Evolutionary conservation across 768 basidiomycete genomes (phyloP), one percentile per base, ranked within the genome.

Genomic region (Naganishia onofrii): DNA sequence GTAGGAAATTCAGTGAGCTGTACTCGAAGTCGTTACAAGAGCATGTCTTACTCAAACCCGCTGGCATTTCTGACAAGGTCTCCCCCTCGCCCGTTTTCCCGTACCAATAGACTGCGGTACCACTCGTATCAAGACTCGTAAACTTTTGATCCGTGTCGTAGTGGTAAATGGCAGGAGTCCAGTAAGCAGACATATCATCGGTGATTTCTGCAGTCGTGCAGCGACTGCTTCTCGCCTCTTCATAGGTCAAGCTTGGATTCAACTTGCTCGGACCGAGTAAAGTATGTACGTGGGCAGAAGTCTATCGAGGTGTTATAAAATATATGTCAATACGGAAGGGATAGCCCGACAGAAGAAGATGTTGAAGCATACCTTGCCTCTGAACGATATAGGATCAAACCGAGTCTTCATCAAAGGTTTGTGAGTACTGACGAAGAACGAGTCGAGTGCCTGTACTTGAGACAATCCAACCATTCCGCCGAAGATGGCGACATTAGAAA

Each of bases 141-240:
- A 32, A 60, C 21, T 28, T 36, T 76, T 67, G 74, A 54, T 21
- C 67, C 70, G 53, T 26, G 10, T 32, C 38, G 68, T 51, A 15
- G 26, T 54, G 54, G 26, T 69, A 69, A 12, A 60, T 17, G 26
- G 57, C 56, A 0, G 68, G 68, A 21, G 54, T 69, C 68, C 68
- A 69, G 28, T 69, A 69, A 48, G 75, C 75, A 1, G 76, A 77
- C 70, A 78, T 78, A 71, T 80, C 79, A 19, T 69, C 74, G 31
- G 71, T 66, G 26, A 76, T 66, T 53, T 56, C n/a, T 34, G 69
- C 66, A 19, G 74, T 73, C 12, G 79, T 71, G 71, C 79, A 80
- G 7, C 66, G 67, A 26, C 71, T 63, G 8, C 72, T 69, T 6
- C 46, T 67, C 53, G 76, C 74, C 28, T 71, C 68, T n/a, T 72